Conservation (phyloP, 805 yeast genomes). For the Saccharomycodes ludwigii region DNA sequence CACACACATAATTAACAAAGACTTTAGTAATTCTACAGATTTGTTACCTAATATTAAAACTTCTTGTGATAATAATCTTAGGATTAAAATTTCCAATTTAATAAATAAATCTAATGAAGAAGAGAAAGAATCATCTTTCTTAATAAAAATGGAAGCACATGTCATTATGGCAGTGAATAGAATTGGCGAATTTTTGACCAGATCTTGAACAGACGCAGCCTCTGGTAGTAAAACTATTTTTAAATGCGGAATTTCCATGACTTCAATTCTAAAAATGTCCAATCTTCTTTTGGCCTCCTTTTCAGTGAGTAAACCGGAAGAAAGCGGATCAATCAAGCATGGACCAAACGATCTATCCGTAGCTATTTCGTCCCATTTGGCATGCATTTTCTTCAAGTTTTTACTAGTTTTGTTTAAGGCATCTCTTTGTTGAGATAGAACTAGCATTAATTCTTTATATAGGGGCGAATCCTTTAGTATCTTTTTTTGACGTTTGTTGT, state of each 20-base stretch:
- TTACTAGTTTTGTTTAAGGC: too few species aligned
- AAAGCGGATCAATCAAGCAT: conserved; percentile 52
- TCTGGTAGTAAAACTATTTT: conserved; percentile 49
- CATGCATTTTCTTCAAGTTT: too few species aligned
- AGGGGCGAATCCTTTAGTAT: background rate
- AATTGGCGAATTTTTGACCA: conserved; percentile 43
- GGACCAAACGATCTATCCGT: too few species aligned
- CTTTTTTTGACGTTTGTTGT: background rate
- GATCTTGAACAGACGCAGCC: conserved; percentile 29
- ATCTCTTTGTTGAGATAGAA: too few species aligned
- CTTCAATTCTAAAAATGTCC: conserved; percentile 31
- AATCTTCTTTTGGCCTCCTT: conserved; percentile 50
- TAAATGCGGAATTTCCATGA: conserved; percentile 30
- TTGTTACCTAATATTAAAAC: conserved; percentile 60
- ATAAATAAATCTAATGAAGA: conserved; percentile 33
- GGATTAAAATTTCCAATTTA: conserved; percentile 39
- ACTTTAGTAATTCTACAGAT: conserved; percentile 52
- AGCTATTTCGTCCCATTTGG: too few species aligned
- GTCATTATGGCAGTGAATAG: conserved; percentile 57
- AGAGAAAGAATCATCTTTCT: conserved; percentile 11
- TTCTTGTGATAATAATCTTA: conserved; percentile 41
- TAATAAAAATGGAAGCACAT: conserved; percentile 36
- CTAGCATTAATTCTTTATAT: too few species aligned
- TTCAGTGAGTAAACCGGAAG: conserved; percentile 41
- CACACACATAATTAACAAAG: conserved; percentile 45